These are phyloP conservation scores for Prototheca wickerhamii DNA, from an alignment of 163 green algal genomes.

Conservation along the genomic window DNA sequence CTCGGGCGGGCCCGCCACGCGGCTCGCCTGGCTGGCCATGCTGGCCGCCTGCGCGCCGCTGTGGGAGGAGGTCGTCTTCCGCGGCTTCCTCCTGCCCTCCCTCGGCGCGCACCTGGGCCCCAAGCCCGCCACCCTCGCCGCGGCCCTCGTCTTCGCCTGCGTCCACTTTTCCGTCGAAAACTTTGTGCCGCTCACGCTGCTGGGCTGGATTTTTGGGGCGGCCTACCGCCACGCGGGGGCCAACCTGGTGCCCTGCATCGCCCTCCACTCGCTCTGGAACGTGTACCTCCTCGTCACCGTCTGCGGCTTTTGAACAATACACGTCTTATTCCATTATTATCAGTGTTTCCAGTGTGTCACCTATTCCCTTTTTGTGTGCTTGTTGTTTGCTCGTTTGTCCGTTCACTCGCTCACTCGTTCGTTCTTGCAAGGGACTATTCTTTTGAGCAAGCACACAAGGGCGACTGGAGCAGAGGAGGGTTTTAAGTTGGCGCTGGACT, in stretches of 20 bases:
- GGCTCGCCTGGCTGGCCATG: constrained; percentile 71
- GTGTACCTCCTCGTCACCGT: constrained; percentile 52
- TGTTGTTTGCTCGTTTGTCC: too few relatives aligned
- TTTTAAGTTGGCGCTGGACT: too few relatives aligned
- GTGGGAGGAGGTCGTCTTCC: constrained; percentile 95
- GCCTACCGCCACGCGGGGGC: constrained; percentile 58
- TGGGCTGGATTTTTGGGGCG: constrained; percentile 74
- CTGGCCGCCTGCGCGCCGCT: constrained; percentile 79
- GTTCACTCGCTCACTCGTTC: background rate
- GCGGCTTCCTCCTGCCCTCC: constrained; percentile 87
- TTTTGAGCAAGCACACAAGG: too few relatives aligned
- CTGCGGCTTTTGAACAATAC: background rate
- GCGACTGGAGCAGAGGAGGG: too few relatives aligned
- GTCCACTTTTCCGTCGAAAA: constrained; percentile 74
- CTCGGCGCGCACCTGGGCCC: constrained; percentile 65
- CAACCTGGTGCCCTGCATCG: constrained; percentile 82
- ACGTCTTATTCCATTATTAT: background rate
- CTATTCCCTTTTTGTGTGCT: background rate
- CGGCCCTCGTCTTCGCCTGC: constrained; percentile 68
- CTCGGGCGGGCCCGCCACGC: constrained; percentile 37
- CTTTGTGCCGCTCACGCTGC: constrained; percentile 73
- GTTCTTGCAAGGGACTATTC: too few relatives aligned
- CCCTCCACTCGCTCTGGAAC: constrained; percentile 89
- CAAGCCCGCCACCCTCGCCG: constrained; percentile 41
- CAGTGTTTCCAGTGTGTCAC: too few relatives aligned